These are phyloP conservation scores for Serendipita vermifera DNA, from an alignment of 768 basidiomycete species.

Conservation along the genomic window DNA sequence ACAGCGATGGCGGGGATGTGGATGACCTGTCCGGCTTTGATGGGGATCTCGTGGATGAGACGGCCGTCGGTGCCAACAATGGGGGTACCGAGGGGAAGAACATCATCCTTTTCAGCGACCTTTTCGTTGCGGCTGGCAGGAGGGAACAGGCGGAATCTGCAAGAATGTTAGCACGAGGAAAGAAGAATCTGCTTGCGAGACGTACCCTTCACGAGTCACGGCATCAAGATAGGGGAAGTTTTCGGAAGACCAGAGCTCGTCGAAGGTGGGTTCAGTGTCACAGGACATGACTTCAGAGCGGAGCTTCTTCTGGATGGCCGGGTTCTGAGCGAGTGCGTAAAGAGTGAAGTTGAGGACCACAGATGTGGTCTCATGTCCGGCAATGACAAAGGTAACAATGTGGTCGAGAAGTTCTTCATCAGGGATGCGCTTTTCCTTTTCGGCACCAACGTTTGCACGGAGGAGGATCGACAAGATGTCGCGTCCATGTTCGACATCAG, in stretches of 20 bases:
- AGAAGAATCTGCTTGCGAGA: neutral
- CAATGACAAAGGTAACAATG: conserved; percentile 50
- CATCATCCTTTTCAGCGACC: conserved; percentile 29
- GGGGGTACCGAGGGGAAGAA: conserved; percentile 29
- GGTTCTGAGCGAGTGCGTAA: conserved; percentile 39
- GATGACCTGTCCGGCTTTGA: conserved; percentile 29
- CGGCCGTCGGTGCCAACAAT: conserved; percentile 22
- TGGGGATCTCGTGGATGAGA: conserved; percentile 20
- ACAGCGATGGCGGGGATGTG: conserved; percentile 26
- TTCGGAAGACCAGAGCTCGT: conserved; percentile 22
- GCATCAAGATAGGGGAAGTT: conserved; percentile 32
- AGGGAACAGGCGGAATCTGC: conserved; percentile 32
- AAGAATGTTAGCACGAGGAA: neutral
- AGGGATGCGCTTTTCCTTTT: conserved; percentile 1
- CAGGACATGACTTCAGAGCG: conserved; percentile 25
- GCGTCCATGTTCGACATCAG: conserved; percentile 11
- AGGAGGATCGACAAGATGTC: conserved; percentile 12
- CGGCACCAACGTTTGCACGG: neutral
- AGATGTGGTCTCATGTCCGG: conserved; percentile 53
- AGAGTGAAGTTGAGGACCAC: conserved; percentile 39
- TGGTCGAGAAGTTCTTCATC: conserved; percentile 46
- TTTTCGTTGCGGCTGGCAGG: conserved; percentile 30
- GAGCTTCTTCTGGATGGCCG: conserved; percentile 34
- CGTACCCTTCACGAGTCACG: conserved; percentile 30
- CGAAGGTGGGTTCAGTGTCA: conserved; percentile 23